Base-by-base conservation (phyloP, 805 yeast species). In the Metschnikowia amazonensis region DNA sequence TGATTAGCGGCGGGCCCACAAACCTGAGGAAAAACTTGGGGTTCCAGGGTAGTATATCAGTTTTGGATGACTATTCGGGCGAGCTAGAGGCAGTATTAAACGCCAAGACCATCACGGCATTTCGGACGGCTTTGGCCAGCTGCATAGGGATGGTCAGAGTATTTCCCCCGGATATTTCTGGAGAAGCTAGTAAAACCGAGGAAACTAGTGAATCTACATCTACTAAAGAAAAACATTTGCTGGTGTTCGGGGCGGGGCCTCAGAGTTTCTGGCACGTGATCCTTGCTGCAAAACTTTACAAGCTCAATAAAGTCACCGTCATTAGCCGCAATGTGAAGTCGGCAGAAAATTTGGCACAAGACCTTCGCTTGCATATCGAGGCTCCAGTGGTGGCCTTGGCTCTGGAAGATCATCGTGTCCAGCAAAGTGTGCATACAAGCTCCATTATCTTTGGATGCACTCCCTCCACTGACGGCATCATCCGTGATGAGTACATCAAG, bases 221-320 rank as follows among this genome's bases (percentile, higher is more conserved):
- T n/a, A n/a, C 24, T 21, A 21, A 21, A 5, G 7, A 58, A 63
- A 62, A 64, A 0, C 61, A 58, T 28, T 28, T 69, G 34, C 52
- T 66, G 23, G 78, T 75, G 13, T 79, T 77, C 57, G 89, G 88
- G 1, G 77, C 77, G 24, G 89, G 88, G 0, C 69, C 72, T 29
- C 87, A 82, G 60, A 82, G 82, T 0, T 73, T 70, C 50, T 82
- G 89, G 89, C 88, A 82, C 57, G 64, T 72, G 29, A 69, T 66
- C 53, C 63, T 74, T 45, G 69, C 76, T 3, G 57, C 72, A 38
- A 45, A 55, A 11, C 59, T 74, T 33, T 81, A 69, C 58, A 50
- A 56, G 16, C 63, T 77, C 30, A 44, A 55, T 9, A 62, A 60
- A 13, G 76, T 82, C 33, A 68, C 76, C 33, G 60, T 80, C 17